Evolutionary conservation across 148 eudicot species (phyloP).

Genomic region (Chenopodium formosanum): DNA sequence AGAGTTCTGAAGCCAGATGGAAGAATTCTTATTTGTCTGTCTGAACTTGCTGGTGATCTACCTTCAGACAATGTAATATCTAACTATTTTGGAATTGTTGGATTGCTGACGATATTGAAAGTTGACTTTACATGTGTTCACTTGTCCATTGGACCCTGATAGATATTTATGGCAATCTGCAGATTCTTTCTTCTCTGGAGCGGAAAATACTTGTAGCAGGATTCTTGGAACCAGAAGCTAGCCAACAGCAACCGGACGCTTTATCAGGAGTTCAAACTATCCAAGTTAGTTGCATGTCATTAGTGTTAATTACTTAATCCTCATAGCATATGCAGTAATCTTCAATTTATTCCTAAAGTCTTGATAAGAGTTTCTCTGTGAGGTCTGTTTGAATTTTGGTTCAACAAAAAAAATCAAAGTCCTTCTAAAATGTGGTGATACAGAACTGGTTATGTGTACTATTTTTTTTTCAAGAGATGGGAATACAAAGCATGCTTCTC

Average conservation of each 20-base stretch:
- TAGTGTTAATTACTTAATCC: too few relatives aligned
- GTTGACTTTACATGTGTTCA: background rate
- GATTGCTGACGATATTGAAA: background rate
- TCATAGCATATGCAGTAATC: background rate
- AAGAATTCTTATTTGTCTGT: slow-evolving; percentile 44
- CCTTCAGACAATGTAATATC: slow-evolving; percentile 35
- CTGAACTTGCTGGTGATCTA: slow-evolving; percentile 33
- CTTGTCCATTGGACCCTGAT: background rate
- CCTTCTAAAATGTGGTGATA: background rate
- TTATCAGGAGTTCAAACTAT: slow-evolving; percentile 42
- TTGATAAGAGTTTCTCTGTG: background rate
- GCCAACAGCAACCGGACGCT: slow-evolving; percentile 26
- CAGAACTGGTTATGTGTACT: background rate
- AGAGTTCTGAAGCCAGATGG: slow-evolving; percentile 83
- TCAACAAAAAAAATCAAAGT: background rate
- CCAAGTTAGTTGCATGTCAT: slow-evolving; percentile 39
- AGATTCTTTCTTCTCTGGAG: slow-evolving; percentile 56
- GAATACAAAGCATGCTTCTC: background rate
- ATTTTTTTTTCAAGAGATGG: background rate
- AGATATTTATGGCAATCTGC: slow-evolving; percentile 18
- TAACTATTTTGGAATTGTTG: slow-evolving; percentile 8
- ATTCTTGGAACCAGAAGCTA: slow-evolving; percentile 54
- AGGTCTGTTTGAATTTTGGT: background rate
- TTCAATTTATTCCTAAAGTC: background rate
- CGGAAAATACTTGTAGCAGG: slow-evolving; percentile 76